These are phyloP conservation scores for Jacaranda mimosifolia DNA, from an alignment of 257 asterid species.

Conservation along the genomic window DNA sequence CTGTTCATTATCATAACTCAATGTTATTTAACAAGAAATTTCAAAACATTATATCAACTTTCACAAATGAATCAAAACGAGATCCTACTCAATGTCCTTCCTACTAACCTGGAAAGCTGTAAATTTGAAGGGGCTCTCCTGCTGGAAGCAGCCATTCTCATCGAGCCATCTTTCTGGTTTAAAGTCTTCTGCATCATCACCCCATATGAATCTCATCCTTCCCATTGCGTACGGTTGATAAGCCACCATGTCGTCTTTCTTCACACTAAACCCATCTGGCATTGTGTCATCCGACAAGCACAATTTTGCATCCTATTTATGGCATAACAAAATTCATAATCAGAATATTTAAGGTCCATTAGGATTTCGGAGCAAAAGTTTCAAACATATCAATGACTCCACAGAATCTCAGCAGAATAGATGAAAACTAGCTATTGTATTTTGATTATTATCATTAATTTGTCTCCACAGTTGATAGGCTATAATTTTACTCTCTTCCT, in stretches of 20 bases:
- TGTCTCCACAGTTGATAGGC: no score
- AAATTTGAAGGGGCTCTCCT: conserved; percentile 61
- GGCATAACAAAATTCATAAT: background rate
- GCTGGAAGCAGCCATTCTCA: conserved; percentile 50
- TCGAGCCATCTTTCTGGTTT: conserved; percentile 76
- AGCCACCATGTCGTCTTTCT: conserved; percentile 51
- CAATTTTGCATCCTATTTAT: conserved; percentile 50
- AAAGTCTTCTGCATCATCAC: conserved; percentile 56
- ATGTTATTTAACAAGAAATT: background rate
- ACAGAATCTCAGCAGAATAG: background rate
- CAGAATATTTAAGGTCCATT: background rate
- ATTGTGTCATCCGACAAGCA: conserved; percentile 56
- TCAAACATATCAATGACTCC: background rate
- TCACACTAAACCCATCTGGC: conserved; percentile 61
- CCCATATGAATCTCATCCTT: conserved; percentile 68
- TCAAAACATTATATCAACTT: no score
- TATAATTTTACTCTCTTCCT: conserved; percentile 4
- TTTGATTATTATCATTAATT: background rate
- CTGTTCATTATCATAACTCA: conserved; percentile 38
- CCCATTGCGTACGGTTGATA: conserved; percentile 76
- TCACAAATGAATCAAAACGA: no score
- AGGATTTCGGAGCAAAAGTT: no score
- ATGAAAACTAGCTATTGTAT: background rate
- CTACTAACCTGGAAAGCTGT: conserved; percentile 65
- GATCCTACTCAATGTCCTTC: no score